These are phyloP conservation scores for Leccinum ponderosum DNA, from an alignment of 1,284 basidiomycete genomes.

Conservation along the genomic window DNA sequence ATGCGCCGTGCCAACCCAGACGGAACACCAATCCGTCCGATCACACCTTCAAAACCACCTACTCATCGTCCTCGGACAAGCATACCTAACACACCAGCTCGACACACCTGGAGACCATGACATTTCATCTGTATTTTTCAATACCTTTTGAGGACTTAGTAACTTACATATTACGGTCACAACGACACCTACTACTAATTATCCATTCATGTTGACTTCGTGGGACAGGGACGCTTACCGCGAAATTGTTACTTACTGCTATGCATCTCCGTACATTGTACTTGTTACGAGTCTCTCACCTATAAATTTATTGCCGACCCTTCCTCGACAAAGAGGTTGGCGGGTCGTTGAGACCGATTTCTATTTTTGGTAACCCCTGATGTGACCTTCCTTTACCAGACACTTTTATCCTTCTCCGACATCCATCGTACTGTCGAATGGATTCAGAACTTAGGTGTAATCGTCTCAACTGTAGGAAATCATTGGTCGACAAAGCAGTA, in stretches of 20 bases:
- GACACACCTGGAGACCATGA: conserved; percentile 38
- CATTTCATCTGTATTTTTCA: conserved; percentile 16
- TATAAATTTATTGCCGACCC: conserved; percentile 14
- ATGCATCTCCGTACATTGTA: conserved; percentile 29
- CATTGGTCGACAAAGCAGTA: conserved; percentile 73
- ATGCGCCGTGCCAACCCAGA: conserved; percentile 52
- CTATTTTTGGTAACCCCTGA: conserved; percentile 14
- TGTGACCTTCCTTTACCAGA: neutral
- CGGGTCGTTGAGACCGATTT: neutral
- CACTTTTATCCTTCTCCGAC: neutral
- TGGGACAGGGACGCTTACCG: conserved; percentile 29
- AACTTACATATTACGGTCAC: conserved; percentile 13
- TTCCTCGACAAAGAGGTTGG: neutral
- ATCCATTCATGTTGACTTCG: conserved; percentile 33
- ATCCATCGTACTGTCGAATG: conserved; percentile 29
- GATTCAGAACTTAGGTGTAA: conserved; percentile 69
- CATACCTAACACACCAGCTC: conserved; percentile 37
- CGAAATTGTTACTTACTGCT: conserved; percentile 25
- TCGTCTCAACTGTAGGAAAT: conserved; percentile 64
- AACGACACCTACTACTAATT: conserved; percentile 27
- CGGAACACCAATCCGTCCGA: conserved; percentile 38
- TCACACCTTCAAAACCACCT: conserved; percentile 44
- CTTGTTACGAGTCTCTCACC: conserved; percentile 17
- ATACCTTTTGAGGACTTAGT: conserved; percentile 16
- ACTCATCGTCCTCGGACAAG: conserved; percentile 32